These are phyloP conservation scores for Piper longum DNA, from an alignment of 164 flowering plant genomes.

Conservation along the genomic window DNA sequence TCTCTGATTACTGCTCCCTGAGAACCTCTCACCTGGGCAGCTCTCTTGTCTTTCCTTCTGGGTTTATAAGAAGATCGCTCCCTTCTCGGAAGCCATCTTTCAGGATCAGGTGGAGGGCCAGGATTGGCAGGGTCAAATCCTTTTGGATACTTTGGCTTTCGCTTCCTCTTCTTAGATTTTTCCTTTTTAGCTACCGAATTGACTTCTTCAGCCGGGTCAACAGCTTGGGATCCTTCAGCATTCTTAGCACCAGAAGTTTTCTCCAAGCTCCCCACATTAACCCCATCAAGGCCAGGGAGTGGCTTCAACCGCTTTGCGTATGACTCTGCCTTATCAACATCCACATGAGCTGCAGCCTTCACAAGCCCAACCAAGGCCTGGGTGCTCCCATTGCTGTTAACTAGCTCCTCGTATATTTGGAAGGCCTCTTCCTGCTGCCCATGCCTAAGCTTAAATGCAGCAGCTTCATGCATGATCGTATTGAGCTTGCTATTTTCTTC, in stretches of 20 bases:
- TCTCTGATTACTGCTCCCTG: constrained; percentile 89
- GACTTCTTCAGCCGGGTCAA: constrained; percentile 19
- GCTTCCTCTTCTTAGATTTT: constrained; percentile 78
- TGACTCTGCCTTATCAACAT: constrained; percentile 71
- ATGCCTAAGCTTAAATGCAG: constrained; percentile 79
- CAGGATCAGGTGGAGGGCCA: constrained; percentile 95
- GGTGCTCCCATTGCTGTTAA: constrained; percentile 50
- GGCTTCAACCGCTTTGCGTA: constrained; percentile 68
- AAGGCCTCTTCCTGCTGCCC: constrained; percentile 73
- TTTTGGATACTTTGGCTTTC: constrained; percentile 92
- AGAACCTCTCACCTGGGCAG: constrained; percentile 86
- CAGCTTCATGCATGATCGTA: constrained; percentile 68
- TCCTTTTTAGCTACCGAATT: constrained; percentile 45
- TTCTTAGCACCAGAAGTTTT: constrained; percentile 75
- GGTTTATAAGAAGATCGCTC: constrained; percentile 92
- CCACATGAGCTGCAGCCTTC: constrained; percentile 58
- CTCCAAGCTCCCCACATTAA: constrained; percentile 73
- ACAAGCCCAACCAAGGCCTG: constrained; percentile 81
- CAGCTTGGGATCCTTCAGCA: constrained; percentile 20
- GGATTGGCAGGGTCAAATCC: constrained; percentile 94
- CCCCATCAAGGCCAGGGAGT: constrained; percentile 51
- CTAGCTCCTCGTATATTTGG: constrained; percentile 49
- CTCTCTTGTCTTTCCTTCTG: constrained; percentile 89
- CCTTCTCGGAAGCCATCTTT: constrained; percentile 88
- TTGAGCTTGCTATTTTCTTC: constrained; percentile 55